Percentiles rank a stretch among this genome's conserved stretches.
Evolutionary conservation across 2,329 filamentous ascomycete species (phyloP).

Genomic region (Bipolaris victoriae): DNA sequence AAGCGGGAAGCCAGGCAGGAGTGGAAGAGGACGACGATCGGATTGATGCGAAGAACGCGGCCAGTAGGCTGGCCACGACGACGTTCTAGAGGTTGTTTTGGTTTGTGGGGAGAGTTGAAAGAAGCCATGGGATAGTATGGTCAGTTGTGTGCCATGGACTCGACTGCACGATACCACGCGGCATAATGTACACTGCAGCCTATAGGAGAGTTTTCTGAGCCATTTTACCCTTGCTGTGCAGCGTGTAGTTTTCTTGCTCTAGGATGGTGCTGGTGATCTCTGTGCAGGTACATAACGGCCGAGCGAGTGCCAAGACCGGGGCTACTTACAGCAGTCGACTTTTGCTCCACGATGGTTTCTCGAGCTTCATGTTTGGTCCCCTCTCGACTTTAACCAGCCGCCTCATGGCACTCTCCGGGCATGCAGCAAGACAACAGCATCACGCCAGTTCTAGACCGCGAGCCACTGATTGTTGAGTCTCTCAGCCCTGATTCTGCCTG

Average conservation of each 20-base stretch:
- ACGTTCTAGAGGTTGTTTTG: conserved; percentile 69
- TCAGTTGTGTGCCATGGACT: conserved; percentile 2
- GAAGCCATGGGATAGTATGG: neutral
- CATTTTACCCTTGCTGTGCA: neutral
- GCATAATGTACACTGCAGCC: conserved; percentile 6
- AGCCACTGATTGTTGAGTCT: conserved; percentile 2
- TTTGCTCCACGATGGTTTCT: neutral
- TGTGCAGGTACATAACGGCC: neutral
- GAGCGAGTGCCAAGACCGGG: neutral
- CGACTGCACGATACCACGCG: conserved; percentile 15
- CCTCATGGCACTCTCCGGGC: neutral
- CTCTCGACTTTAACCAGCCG: neutral
- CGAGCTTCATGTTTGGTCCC: neutral
- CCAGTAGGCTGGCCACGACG: conserved; percentile 89
- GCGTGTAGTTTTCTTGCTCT: neutral
- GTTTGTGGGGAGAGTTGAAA: conserved; percentile 16
- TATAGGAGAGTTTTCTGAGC: conserved; percentile 4
- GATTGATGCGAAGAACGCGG: conserved; percentile 93
- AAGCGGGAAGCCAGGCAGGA: conserved; percentile 62
- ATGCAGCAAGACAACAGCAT: neutral
- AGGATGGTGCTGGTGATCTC: neutral
- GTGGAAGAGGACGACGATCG: conserved; percentile 90
- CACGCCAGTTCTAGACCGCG: conserved; percentile 1
- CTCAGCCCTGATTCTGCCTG: conserved; percentile 19
- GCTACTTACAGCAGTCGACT: neutral